Evolutionary conservation across 1,284 basidiomycete species (phyloP).

Genomic region (Cutaneotrichosporon sp.): DNA sequence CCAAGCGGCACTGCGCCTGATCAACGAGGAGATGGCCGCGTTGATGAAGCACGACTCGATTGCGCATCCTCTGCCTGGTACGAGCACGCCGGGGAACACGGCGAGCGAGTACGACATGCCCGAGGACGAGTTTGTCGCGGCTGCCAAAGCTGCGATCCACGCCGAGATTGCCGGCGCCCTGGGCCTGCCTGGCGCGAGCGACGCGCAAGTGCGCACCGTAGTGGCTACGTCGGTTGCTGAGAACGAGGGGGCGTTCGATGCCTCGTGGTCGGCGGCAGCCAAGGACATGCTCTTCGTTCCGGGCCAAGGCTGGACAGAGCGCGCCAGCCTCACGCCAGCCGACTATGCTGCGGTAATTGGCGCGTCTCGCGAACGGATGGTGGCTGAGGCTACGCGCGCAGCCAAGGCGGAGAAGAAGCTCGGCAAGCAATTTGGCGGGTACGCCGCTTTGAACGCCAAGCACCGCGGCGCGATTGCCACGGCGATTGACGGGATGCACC

Average conservation of each 20-base stretch:
- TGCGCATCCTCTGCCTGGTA: conserved; percentile 77
- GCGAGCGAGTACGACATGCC: conserved; percentile 69
- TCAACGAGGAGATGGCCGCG: conserved; percentile 72
- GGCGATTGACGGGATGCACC: conserved; percentile 65
- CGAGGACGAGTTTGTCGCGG: conserved; percentile 67
- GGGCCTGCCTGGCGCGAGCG: conserved; percentile 77
- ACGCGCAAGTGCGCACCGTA: conserved; percentile 69
- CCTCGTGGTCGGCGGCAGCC: conserved; percentile 65
- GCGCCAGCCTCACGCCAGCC: conserved; percentile 54
- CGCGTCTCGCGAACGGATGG: conserved; percentile 66
- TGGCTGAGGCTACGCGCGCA: conserved; percentile 72
- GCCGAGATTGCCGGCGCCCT: conserved; percentile 70
- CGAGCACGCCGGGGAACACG: conserved; percentile 68
- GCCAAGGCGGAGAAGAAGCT: conserved; percentile 90
- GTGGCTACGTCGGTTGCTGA: conserved; percentile 59
- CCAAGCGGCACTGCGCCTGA: conserved; percentile 57
- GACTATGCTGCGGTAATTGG: conserved; percentile 64
- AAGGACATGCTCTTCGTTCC: conserved; percentile 62
- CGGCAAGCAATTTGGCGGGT: conserved; percentile 79
- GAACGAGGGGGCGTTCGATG: conserved; percentile 55
- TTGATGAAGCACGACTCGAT: conserved; percentile 86
- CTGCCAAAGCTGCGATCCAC: conserved; percentile 69
- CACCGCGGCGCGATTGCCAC: conserved; percentile 63
- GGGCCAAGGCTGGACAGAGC: conserved; percentile 62
- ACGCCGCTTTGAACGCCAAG: conserved; percentile 69